Evolutionary conservation across 1,139 yeast species (phyloP).

Genomic region (Taphrina pruni): DNA sequence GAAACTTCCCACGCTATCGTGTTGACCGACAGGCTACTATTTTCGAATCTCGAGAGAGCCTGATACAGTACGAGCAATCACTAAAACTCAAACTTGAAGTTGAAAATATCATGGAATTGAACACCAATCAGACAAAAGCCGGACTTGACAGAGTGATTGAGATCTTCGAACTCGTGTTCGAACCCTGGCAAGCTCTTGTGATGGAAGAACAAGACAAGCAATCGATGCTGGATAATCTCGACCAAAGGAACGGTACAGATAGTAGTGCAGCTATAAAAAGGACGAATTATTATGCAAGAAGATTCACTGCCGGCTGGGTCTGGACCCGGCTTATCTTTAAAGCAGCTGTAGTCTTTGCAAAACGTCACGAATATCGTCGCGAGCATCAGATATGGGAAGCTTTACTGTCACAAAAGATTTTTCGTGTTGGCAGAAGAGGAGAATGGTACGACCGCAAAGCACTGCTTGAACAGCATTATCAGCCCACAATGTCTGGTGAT

Average conservation of each 20-base stretch:
- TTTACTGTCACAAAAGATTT: conserved; percentile 43
- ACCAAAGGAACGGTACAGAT: background rate
- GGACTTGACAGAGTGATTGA: conserved; percentile 36
- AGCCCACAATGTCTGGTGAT: conserved; percentile 18
- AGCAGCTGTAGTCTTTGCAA: conserved; percentile 43
- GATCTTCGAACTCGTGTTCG: conserved; percentile 41
- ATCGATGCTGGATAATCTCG: background rate
- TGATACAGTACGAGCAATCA: conserved; percentile 43
- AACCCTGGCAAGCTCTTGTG: conserved; percentile 42
- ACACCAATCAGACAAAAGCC: conserved; percentile 32
- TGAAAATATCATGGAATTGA: conserved; percentile 35
- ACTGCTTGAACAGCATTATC: conserved; percentile 44
- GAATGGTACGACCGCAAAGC: conserved; percentile 47
- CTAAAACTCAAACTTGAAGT: conserved; percentile 38
- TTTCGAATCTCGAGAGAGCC: conserved; percentile 42
- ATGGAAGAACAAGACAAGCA: conserved; percentile 10
- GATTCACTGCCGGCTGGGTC: conserved; percentile 46
- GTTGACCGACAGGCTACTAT: conserved; percentile 44
- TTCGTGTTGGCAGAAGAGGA: conserved; percentile 46
- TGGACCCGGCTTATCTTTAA: conserved; percentile 46
- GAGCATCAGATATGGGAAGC: conserved; percentile 44
- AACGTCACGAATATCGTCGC: conserved; percentile 42
- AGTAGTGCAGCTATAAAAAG: conserved; percentile 9
- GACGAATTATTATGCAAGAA: conserved; percentile 40
- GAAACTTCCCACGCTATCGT: conserved; percentile 44